Evolutionary conservation across 805 yeast species (phyloP), one percentile per base, ranked within the genome.

Genomic region (Metschnikowia borealis): DNA sequence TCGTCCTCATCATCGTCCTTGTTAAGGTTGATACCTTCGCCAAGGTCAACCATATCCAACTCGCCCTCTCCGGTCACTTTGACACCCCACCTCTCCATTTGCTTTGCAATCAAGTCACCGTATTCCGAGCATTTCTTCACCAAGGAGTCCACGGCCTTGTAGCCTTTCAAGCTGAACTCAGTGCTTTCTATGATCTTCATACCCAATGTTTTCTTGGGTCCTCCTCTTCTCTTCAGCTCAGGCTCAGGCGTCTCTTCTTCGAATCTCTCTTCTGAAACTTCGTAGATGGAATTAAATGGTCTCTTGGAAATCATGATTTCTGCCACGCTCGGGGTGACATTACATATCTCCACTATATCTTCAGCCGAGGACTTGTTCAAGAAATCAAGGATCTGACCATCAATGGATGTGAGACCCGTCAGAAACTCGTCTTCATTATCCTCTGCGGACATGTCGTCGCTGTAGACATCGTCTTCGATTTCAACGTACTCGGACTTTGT

Each of bases 61-160:
- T 86, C 91, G 17, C 88, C 89, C 52, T 68, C 71, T 14, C 87
- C 89, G 34, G 83, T 80, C 7, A 85, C 77, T 43, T 80, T 77
- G n/a, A 89, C 89, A 33, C 97, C 97, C 99, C 99, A 92, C 53
- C 79, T 77, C 44, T 73, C 74, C 69, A 94, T 88, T 54, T 88
- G 94, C 11, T 70, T 65, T 5, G 89, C 76, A 50, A 94, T 89
- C 6, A 74, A 65, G 14, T 77, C 73, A 50, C 97, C 96, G 56
- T 87, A 84, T 15, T 80, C 79, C 8, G 90, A 82, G 71, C 99
- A 94, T 57, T 83, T 80, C 52, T 82, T 82, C 54, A 94, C 89
- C 56, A 94, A 73, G n/a, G 95, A 85, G 59, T 92, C 98, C 40
- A 94, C 96, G 0, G 99, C 98, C 54, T 84, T 85, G 65, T 94